Percentiles rank a stretch among this genome's conserved stretches.
These are phyloP conservation scores for Lactifluus subvellereus DNA, from an alignment of 768 basidiomycete species.

Conservation along the genomic window DNA sequence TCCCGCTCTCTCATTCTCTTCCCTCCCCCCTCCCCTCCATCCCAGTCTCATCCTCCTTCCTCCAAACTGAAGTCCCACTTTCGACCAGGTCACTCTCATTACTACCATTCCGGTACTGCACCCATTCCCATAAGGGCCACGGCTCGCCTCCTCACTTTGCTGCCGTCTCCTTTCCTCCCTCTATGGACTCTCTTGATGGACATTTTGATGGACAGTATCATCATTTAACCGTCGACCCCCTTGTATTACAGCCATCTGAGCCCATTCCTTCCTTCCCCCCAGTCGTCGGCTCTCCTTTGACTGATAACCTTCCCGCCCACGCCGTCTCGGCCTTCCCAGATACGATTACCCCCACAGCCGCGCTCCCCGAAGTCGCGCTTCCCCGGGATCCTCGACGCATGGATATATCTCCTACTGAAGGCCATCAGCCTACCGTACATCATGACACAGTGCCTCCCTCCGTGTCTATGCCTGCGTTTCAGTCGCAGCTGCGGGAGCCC, in stretches of 20 bases:
- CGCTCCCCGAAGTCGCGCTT: constrained; percentile 23
- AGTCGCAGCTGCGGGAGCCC: constrained; percentile 12
- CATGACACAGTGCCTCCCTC: constrained; percentile 15
- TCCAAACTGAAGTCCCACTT: constrained; percentile 19
- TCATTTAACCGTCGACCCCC: constrained; percentile 5
- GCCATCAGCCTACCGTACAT: constrained; percentile 9
- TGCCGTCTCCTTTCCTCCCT: neutral
- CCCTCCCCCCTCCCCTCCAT: neutral
- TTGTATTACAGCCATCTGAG: constrained; percentile 13
- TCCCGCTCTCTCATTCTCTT: neutral
- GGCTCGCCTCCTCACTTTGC: neutral
- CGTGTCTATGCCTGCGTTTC: constrained; percentile 16
- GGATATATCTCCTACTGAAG: constrained; percentile 23
- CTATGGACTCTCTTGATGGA: constrained; percentile 19
- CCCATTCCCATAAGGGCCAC: constrained; percentile 15
- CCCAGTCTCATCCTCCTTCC: neutral
- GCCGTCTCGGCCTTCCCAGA: constrained; percentile 25
- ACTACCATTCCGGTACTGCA: constrained; percentile 12
- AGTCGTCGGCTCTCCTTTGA: constrained; percentile 21
- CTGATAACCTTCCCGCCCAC: constrained; percentile 27
- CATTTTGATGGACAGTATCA: constrained; percentile 17
- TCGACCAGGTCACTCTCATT: constrained; percentile 9
- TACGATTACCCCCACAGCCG: constrained; percentile 24
- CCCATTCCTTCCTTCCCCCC: constrained; percentile 19
- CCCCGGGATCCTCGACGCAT: constrained; percentile 27